Conservation (phyloP, 2,329 filamentous ascomycete genomes). For the Phaeosphaeriaceae sp. region DNA sequence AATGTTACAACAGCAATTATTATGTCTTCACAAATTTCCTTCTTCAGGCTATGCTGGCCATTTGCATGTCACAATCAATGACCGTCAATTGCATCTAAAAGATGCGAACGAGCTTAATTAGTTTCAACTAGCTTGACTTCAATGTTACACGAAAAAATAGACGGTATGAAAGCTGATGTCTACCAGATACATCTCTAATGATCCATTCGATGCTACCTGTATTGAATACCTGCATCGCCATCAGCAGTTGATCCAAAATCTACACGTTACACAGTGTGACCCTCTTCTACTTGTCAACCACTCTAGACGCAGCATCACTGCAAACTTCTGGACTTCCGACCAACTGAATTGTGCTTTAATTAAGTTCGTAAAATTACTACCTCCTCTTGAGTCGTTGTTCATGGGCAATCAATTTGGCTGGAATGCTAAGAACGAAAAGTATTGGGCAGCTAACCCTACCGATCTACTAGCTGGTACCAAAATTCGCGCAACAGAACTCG, state of each 20-base stretch:
- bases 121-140: neutral
- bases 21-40: too few relatives aligned
- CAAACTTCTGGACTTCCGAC: neutral
- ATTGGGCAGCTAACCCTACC: neutral
- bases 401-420: constrained; percentile 1
- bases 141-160: neutral
- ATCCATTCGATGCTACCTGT: neutral
- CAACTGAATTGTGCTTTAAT: neutral
- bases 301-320: neutral
- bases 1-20: too few relatives aligned
- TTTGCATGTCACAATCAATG: neutral
- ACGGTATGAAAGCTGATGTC: too few relatives aligned
- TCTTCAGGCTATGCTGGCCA: neutral
- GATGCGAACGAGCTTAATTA: neutral
- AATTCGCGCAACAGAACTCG: neutral
- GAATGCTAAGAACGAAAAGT: neutral
- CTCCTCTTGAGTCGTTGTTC: constrained; percentile 5
- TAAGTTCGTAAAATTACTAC: neutral
- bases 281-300: neutral
- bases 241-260: neutral
- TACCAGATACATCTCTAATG: constrained; percentile 1
- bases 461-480: neutral
- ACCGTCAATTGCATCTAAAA: neutral
- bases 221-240: neutral
- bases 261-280: constrained; percentile 2